Evolutionary conservation across 345 rosid genomes (phyloP).

Genomic region (Eucalyptus grandis): DNA sequence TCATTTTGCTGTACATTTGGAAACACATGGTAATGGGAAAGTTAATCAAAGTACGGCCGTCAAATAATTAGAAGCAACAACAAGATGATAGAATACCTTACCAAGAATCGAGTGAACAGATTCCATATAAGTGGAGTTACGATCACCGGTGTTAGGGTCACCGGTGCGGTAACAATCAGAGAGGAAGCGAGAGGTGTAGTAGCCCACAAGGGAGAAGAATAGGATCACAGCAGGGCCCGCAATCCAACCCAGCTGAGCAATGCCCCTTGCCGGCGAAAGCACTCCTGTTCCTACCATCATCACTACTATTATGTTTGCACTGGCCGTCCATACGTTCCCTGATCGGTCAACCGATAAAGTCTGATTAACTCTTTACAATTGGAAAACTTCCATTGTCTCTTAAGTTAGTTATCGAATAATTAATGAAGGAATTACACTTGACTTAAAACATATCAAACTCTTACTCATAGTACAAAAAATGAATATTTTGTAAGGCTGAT

Average conservation of each 20-base stretch:
- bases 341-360: neutral
- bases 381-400: neutral
- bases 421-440: neutral
- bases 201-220: slow-evolving; percentile 51
- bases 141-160: slow-evolving; percentile 37
- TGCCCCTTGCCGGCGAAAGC: slow-evolving; percentile 61
- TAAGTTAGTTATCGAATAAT: neutral
- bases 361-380: neutral
- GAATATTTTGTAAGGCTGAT: neutral
- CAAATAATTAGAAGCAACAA: neutral
- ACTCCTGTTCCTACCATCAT: slow-evolving; percentile 81
- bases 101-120: slow-evolving; percentile 64
- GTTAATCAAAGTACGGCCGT: neutral
- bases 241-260: slow-evolving; percentile 76
- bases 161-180: slow-evolving; percentile 57
- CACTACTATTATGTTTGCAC: slow-evolving; percentile 56
- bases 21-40: neutral
- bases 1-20: neutral
- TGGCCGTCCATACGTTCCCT: slow-evolving; percentile 79
- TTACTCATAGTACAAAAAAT: neutral
- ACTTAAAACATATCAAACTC: neutral
- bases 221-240: slow-evolving; percentile 77
- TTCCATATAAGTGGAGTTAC: slow-evolving; percentile 64
- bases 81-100: neutral
- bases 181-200: slow-evolving; percentile 56